Evolutionary conservation across 2,329 filamentous ascomycete genomes (phyloP).

Genomic region (Balansia obtecta): DNA sequence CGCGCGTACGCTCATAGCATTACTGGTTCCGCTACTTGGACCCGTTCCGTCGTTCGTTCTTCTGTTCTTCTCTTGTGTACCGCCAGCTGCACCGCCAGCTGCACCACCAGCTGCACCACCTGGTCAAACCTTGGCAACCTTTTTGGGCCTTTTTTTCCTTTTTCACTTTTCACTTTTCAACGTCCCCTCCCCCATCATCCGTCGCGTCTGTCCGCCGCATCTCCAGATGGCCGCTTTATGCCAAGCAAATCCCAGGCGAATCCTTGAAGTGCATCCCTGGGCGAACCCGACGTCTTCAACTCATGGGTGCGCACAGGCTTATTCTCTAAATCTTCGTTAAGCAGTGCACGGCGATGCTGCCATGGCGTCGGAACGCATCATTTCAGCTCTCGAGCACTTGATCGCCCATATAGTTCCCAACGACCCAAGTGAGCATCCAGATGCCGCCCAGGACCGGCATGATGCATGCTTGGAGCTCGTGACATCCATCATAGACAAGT

Average conservation of each 20-base stretch:
- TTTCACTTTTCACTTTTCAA: not conserved
- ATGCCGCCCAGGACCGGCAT: constrained; percentile 55
- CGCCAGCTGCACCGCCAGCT: too few relatives aligned
- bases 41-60: too few relatives aligned
- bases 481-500: constrained; percentile 40
- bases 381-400: constrained; percentile 67
- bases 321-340: too few relatives aligned
- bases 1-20: not conserved
- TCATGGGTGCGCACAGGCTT: too few relatives aligned
- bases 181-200: constrained; percentile 5
- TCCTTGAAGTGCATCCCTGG: too few relatives aligned
- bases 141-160: too few relatives aligned
- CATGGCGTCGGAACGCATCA: constrained; percentile 56
- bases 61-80: too few relatives aligned
- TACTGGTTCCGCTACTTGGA: constrained; percentile 12
- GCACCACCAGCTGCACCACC: too few relatives aligned
- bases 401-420: constrained; percentile 61
- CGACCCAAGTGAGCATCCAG: constrained; percentile 53
- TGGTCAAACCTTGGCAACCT: too few relatives aligned
- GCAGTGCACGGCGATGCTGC: constrained; percentile 32
- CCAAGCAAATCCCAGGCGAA: not conserved
- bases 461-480: constrained; percentile 45
- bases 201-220: constrained; percentile 18
- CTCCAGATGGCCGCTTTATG: constrained; percentile 2
- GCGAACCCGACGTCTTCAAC: too few relatives aligned